phyloP scores from a whole-genome alignment of 805 yeast genomes.

The Blastobotrys robertii region DNA sequence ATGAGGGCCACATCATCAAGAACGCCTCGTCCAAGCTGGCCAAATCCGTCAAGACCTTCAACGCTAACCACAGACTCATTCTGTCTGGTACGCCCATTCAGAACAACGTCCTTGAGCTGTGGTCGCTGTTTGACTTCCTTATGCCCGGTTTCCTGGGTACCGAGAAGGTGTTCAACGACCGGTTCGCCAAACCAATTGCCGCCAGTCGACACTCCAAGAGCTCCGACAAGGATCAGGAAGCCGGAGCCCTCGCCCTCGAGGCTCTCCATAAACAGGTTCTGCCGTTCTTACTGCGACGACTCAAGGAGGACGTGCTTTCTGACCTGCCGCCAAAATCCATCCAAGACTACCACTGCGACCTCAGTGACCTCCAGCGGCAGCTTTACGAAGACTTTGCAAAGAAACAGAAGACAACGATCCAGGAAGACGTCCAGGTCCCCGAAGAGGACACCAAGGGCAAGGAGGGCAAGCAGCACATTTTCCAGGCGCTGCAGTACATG shows the following conservation, averaged over 20 bases:
- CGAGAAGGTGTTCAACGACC: slow-evolving; percentile 86
- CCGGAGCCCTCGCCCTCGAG: slow-evolving; percentile 92
- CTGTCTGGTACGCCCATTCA: slow-evolving; percentile 98
- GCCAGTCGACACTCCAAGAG: slow-evolving; percentile 78
- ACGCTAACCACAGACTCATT: slow-evolving; percentile 82
- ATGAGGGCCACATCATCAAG: slow-evolving; percentile 96
- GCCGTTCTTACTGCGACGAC: slow-evolving; percentile 91
- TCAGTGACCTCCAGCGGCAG: slow-evolving; percentile 81
- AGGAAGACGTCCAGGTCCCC: slow-evolving; percentile 39
- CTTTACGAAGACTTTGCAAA: slow-evolving; percentile 82
- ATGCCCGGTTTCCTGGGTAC: slow-evolving; percentile 99
- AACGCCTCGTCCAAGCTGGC: slow-evolving; percentile 83
- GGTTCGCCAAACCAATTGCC: slow-evolving; percentile 96
- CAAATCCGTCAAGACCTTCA: slow-evolving; percentile 70
- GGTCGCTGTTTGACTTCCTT: slow-evolving; percentile 95
- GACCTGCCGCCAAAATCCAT: slow-evolving; percentile 97
- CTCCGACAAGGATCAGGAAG: slow-evolving; percentile 88
- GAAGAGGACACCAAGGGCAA: slow-evolving; percentile 28
- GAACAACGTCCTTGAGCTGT: slow-evolving; percentile 88
- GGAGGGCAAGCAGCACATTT: slow-evolving; percentile 77
- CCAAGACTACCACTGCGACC: slow-evolving; percentile 95
- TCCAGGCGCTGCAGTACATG: slow-evolving; percentile 97
- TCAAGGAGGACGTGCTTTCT: slow-evolving; percentile 90
- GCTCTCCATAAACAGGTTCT: slow-evolving; percentile 93
- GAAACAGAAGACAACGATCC: slow-evolving; percentile 67